Base-by-base conservation (phyloP, 1,139 yeast genomes). In the Geotrichum aggregatum region DNA sequence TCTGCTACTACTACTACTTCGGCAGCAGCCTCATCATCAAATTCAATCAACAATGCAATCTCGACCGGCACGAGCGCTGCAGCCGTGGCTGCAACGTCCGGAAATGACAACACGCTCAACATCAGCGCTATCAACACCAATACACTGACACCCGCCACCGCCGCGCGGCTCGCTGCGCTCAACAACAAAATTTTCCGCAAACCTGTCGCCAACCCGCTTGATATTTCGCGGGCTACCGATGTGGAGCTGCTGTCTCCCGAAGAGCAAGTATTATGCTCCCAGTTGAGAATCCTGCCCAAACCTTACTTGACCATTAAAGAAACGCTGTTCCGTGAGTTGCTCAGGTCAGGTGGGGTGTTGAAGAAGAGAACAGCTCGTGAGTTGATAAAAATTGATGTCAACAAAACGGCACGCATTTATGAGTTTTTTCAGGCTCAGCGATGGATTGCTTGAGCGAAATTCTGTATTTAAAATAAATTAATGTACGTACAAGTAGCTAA, bases 251-350 rank as follows among this genome's bases (percentile, higher is more conserved):
- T 92, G 52, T 84, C 95, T 1, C 80, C 82, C 24, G 96, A 87
- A 57, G 99, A 92, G 66, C 92, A 85, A 66, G 82, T 80, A 55
- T 71, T 94, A 44, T 94, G 98, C 71, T 77, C 91, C 3, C 87
- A 83, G 47, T 74, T 92, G 57, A 80, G 95, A 59, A 84, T 94
- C 11, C 71, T 86, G 56, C 98, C 99, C 11, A 92, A 92, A 66
- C 96, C 98, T 1, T 92, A 91, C 65, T 73, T 94, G 58, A 96
- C 95, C 1, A 87, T 92, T 59, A 92, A 92, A 66, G 95, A 88
- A 66, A 83, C 89, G n/a, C 71, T 92, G 54, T 88, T 92, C 75
- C 80, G 94, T 61, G 97, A 91, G 65, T 81, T 95, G 28, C 74
- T 91, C 38, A 82, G 87, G 59, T 84, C 87, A 44, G 95, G 95